Base-by-base conservation (phyloP, 148 eudicot species). In the Rhododendron simsii region DNA sequence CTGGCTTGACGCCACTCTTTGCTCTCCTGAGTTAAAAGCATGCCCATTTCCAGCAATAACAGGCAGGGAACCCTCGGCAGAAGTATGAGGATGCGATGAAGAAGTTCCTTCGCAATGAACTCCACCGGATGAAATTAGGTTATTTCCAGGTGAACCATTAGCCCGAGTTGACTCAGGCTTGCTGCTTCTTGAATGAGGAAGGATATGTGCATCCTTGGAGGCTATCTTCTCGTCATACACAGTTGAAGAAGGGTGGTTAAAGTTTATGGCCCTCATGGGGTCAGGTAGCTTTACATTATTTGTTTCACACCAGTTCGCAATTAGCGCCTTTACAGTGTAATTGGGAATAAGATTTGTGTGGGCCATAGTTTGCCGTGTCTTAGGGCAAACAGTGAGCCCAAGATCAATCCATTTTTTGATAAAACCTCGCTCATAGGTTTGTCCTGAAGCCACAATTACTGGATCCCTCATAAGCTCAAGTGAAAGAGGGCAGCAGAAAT, bases 401-500 rank as follows among this genome's bases (percentile, higher is more conserved):
- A 94, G 98, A 83, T 95, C 99, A 87, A 97, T 94, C 99, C 99
- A 97, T 73, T 91, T 91, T 87, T 93, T 88, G 76, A 97, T 95
- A 88, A 90, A 95, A 89, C 91, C 95, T 33, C 99, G 94, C 90
- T 97, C 98, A 85, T 86, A 86, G 15, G 99, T 97, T 87, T 97
- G 99, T 50, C 99, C 99, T 45, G 99, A 97, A 59, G 96, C 94
- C 76, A 97, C 95, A 90, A 97, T 97, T 47, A 97, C 99, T 67
- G 99, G 99, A 89, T 97, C 99, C 14, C 95, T 93, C 99, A 97
- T 97, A 87, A 97, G 93, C 87, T 97, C 95, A 79, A 97, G 95
- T 81, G 99, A 95, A 37, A 97, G 95, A 55, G 98, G 98, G 87
- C 99, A 97, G 85, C 98, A 95, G 86, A 97, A 97, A 88, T 97